A percentile compares a stretch with the other conserved stretches of the same genome.
phyloP scores from a whole-genome alignment of 176 grass and related monocot genomes.

The Calamus simplicifolius region DNA sequence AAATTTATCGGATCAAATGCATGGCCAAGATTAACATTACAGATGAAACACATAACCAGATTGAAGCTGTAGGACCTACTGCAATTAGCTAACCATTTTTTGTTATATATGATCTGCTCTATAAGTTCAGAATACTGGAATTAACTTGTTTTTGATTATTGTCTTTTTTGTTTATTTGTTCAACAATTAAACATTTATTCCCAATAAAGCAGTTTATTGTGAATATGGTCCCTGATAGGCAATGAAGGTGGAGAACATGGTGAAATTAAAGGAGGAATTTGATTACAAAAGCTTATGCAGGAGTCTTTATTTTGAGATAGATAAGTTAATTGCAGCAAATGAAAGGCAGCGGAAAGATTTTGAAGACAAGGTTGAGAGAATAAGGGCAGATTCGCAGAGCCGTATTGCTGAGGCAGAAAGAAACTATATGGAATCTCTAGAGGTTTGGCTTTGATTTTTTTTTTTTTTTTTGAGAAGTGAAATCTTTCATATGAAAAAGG shows the following conservation, averaged over 20 bases:
- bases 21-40: no score
- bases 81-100: no score
- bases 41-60: no score
- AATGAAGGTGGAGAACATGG: conserved; percentile 99
- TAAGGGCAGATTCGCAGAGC: conserved; percentile 72
- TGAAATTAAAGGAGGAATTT: conserved; percentile 98
- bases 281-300: conserved; percentile 99
- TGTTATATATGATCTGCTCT: no score
- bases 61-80: no score
- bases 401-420: conserved; percentile 69
- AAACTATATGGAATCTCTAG: conserved; percentile 49
- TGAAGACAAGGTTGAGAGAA: conserved; percentile 88
- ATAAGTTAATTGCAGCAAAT: conserved; percentile 92
- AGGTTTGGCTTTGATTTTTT: conserved; percentile 47
- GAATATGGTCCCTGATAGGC: conserved; percentile 32
- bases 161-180: no score
- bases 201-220: no score
- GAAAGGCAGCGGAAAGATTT: conserved; percentile 86
- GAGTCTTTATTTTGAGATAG: conserved; percentile 89
- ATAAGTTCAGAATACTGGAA: no score
- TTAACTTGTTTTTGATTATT: no score
- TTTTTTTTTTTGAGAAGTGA: not conserved
- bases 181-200: no score
- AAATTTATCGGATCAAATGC: no score
- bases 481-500: no score